Conservation (phyloP, 164 flowering plant genomes). For the Euptelea pleiosperma region DNA sequence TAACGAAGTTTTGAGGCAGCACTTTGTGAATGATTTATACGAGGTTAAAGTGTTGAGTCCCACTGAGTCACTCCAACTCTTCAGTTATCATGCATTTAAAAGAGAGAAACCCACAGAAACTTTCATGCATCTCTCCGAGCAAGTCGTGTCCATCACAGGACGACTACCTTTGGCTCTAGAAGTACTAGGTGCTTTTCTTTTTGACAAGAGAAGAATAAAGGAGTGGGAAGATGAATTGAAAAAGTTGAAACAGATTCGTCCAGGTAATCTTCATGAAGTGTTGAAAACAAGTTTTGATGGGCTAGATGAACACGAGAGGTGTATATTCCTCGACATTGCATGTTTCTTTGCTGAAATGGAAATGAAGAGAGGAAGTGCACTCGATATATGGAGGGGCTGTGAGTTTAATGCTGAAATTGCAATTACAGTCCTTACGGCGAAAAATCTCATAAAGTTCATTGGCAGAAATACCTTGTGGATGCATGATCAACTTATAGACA, state of each 20-base stretch:
- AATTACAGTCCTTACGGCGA: constrained; percentile 25
- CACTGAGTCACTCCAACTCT: constrained; percentile 28
- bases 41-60: constrained; percentile 25
- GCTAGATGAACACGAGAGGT: too few relatives aligned
- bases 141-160: constrained; percentile 31
- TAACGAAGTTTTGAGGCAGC: constrained; percentile 9
- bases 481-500: constrained; percentile 50
- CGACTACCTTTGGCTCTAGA: constrained; percentile 49
- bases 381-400: too few relatives aligned
- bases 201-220: constrained; percentile 21
- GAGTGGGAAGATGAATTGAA: constrained; percentile 39
- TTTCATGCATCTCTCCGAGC: constrained; percentile 21
- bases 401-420: constrained; percentile 30
- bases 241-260: constrained; percentile 31
- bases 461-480: constrained; percentile 30
- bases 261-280: constrained; percentile 27
- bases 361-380: constrained; percentile 26
- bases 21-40: constrained; percentile 14
- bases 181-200: constrained; percentile 36
- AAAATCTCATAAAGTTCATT: constrained; percentile 32
- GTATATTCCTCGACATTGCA: constrained; percentile 54
- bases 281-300: constrained; percentile 43
- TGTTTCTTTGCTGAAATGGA: constrained; percentile 39
- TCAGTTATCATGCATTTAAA: too few relatives aligned
- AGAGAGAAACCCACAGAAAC: constrained; percentile 20